Conservation (phyloP, 768 basidiomycete species). For the Tricholoma sp. region DNA sequence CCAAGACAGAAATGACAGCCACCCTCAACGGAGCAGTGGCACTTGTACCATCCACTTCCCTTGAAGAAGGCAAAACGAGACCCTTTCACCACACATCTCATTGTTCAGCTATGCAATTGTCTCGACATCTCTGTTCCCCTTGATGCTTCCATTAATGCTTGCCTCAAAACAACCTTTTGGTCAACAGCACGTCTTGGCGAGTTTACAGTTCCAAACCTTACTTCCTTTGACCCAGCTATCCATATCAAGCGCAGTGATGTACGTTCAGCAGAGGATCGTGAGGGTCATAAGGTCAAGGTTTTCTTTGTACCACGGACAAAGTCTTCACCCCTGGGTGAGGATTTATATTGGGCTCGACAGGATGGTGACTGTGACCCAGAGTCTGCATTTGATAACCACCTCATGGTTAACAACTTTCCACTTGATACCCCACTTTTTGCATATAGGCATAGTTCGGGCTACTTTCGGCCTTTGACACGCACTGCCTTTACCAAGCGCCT, state of each 20-base stretch:
- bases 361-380: conserved; percentile 9
- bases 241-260: conserved; percentile 15
- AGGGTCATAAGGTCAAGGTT: conserved; percentile 3
- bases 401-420: neutral
- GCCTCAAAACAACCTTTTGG: conserved; percentile 15
- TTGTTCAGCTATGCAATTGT: too few species aligned
- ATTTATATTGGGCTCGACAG: conserved; percentile 10
- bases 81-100: too few species aligned
- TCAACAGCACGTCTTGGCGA: conserved; percentile 11
- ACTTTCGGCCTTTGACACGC: too few species aligned
- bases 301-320: conserved; percentile 12
- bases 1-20: neutral
- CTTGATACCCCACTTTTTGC: too few species aligned
- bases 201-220: conserved; percentile 13
- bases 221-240: conserved; percentile 8
- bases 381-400: neutral
- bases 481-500: too few species aligned
- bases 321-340: conserved; percentile 7
- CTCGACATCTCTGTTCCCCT: neutral
- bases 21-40: too few species aligned
- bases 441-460: too few species aligned
- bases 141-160: neutral
- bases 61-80: too few species aligned
- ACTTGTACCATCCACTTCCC: too few species aligned
- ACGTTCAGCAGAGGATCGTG: conserved; percentile 2